Conservation (phyloP, 2,329 filamentous ascomycete species). For the Cladophialophora exuberans region DNA sequence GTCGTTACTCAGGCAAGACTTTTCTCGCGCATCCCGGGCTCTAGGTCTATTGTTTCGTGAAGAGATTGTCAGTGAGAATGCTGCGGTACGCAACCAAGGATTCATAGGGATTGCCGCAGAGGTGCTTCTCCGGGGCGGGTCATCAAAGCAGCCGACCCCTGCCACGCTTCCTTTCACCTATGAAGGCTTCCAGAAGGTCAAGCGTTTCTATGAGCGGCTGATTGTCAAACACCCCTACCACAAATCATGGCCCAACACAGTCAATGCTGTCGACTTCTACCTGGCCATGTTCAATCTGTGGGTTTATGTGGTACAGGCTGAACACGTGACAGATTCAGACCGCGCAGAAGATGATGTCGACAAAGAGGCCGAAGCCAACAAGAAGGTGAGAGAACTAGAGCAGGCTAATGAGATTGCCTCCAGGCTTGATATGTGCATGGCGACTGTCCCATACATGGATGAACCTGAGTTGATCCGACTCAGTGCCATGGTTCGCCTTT, state of each 20-base stretch:
- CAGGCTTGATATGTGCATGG: conserved; percentile 72
- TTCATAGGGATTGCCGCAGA: conserved; percentile 87
- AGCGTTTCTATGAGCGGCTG: conserved; percentile 75
- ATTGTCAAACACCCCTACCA: conserved; percentile 77
- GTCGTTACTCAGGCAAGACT: conserved; percentile 71
- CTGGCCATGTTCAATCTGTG: conserved; percentile 79
- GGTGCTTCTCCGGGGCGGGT: conserved; percentile 66
- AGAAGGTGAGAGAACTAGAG: conserved; percentile 50
- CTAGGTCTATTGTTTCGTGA: conserved; percentile 74
- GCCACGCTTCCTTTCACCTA: conserved; percentile 41
- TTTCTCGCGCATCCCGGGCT: conserved; percentile 70
- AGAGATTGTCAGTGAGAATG: conserved; percentile 56
- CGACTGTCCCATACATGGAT: conserved; percentile 70
- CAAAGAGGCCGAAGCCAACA: background rate
- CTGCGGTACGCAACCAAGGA: conserved; percentile 71
- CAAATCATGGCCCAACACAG: conserved; percentile 58
- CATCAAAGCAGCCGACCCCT: background rate
- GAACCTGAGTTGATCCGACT: conserved; percentile 69
- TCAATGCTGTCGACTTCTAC: conserved; percentile 77
- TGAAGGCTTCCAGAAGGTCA: conserved; percentile 60
- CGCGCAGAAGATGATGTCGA: conserved; percentile 41
- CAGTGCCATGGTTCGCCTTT: conserved; percentile 74
- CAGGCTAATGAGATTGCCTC: conserved; percentile 66
- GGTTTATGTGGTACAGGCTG: conserved; percentile 72
- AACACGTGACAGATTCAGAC: conserved; percentile 52